Evolutionary conservation across 768 basidiomycete genomes (phyloP).

Genomic region (Lactarius indigo): DNA sequence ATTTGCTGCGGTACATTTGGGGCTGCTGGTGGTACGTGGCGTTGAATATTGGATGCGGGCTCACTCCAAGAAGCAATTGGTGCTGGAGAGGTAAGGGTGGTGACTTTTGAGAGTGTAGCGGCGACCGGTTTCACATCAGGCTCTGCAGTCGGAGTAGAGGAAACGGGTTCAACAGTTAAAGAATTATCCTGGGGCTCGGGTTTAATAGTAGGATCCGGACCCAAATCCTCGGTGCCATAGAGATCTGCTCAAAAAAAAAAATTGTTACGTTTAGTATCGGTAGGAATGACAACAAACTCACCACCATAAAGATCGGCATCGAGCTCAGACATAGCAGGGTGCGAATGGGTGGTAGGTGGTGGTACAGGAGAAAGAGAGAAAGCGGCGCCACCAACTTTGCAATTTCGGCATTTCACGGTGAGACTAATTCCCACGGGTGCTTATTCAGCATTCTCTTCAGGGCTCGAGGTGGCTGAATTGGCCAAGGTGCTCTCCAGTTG

Average conservation of each 20-base stretch:
- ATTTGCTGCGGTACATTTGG: conserved; percentile 23
- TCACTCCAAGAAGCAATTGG: conserved; percentile 23
- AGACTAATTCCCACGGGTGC: conserved; percentile 20
- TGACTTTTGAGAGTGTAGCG: neutral
- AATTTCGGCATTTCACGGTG: conserved; percentile 14
- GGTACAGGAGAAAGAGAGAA: conserved; percentile 27
- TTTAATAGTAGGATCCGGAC: conserved; percentile 43
- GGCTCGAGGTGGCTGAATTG: too few relatives aligned
- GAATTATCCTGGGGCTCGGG: conserved; percentile 23
- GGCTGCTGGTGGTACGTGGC: neutral
- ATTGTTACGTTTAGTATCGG: neutral
- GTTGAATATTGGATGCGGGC: conserved; percentile 6
- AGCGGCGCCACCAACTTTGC: conserved; percentile 15
- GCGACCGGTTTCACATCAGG: neutral
- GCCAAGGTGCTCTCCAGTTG: too few relatives aligned
- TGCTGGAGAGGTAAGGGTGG: conserved; percentile 1
- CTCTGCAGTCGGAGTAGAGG: conserved; percentile 4
- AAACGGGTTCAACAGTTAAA: conserved; percentile 9
- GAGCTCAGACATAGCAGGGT: conserved; percentile 60
- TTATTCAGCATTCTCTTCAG: conserved; percentile 4
- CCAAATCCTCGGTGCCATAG: conserved; percentile 58
- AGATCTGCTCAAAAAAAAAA: conserved; percentile 38
- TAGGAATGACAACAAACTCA: conserved; percentile 34
- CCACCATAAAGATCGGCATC: conserved; percentile 91
- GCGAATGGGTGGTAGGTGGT: conserved; percentile 27